phyloP scores from a whole-genome alignment of 176 grass and related monocot genomes.

The Musa acuminata region DNA sequence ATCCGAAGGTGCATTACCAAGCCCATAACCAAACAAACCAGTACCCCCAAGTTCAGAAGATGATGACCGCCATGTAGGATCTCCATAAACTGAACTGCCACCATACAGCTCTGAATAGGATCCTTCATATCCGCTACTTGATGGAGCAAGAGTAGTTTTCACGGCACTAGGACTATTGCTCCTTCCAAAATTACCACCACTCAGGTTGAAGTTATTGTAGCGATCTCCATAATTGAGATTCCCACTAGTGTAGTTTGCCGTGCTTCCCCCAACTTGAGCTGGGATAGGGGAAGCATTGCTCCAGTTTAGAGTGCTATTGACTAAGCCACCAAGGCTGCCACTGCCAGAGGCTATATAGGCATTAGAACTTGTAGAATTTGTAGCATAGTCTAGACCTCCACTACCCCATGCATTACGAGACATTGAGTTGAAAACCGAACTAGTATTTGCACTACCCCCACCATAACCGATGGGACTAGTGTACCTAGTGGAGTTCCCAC shows the following conservation, averaged over 20 bases:
- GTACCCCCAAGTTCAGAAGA: slow-evolving; percentile 62
- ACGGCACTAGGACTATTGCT: slow-evolving; percentile 39
- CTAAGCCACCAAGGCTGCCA: slow-evolving; percentile 12
- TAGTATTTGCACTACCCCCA: not conserved
- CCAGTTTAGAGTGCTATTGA: slow-evolving; percentile 72
- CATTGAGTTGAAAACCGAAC: slow-evolving; percentile 10
- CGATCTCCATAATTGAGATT: slow-evolving; percentile 50
- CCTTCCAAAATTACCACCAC: slow-evolving; percentile 51
- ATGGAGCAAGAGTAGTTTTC: slow-evolving; percentile 44
- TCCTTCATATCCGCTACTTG: slow-evolving; percentile 58
- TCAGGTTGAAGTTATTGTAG: slow-evolving; percentile 49
- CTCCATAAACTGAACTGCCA: slow-evolving; percentile 63
- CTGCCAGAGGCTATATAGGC: not conserved
- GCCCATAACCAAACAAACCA: slow-evolving; percentile 61
- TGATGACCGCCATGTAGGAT: slow-evolving; percentile 55
- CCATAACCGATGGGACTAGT: slow-evolving; percentile 3
- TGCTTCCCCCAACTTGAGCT: slow-evolving; percentile 38
- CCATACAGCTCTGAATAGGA: slow-evolving; percentile 53
- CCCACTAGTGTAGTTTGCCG: slow-evolving; percentile 37
- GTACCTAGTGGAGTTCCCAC: slow-evolving; percentile 11
- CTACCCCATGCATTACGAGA: slow-evolving; percentile 9
- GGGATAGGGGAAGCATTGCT: slow-evolving; percentile 45
- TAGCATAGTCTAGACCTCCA: not conserved
- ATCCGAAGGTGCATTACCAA: slow-evolving; percentile 51
- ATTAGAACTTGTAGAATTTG: slow-evolving; percentile 8